These are phyloP conservation scores for Monsonia emarginata DNA, from an alignment of 441 rosid genomes.

Conservation along the genomic window DNA sequence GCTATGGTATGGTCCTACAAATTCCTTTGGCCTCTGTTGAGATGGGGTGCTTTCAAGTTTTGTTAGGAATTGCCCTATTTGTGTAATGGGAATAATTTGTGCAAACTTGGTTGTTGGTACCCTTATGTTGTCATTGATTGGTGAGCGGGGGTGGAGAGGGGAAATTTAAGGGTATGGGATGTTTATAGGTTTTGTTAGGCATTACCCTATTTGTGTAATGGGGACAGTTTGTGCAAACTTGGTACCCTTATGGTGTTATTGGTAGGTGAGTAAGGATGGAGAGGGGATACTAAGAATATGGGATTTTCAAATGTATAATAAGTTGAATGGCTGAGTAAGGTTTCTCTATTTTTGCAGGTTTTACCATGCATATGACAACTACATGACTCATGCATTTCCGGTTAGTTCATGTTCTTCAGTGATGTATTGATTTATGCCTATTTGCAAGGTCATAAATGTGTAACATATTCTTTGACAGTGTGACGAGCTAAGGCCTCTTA, in stretches of 20 bases:
- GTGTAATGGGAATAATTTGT: too few relatives aligned
- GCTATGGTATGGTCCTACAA: too few relatives aligned
- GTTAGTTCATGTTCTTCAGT: slow-evolving; percentile 31
- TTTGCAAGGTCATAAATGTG: background rate
- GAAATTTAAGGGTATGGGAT: too few relatives aligned
- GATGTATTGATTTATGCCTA: slow-evolving; percentile 2
- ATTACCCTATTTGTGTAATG: background rate
- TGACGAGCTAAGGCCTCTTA: slow-evolving; percentile 86
- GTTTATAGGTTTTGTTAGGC: background rate
- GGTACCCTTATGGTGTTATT: too few relatives aligned
- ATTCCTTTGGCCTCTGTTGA: too few relatives aligned
- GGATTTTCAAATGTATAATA: background rate
- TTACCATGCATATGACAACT: slow-evolving; percentile 87
- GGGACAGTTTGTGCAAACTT: background rate
- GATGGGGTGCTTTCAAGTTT: too few relatives aligned
- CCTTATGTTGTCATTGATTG: too few relatives aligned
- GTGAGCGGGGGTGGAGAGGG: too few relatives aligned
- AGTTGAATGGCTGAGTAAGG: background rate
- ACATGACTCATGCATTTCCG: slow-evolving; percentile 82
- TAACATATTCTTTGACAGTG: slow-evolving; percentile 43
- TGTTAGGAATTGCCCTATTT: too few relatives aligned
- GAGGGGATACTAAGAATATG: too few relatives aligned
- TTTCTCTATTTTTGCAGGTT: slow-evolving; percentile 42
- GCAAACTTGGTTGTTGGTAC: too few relatives aligned
- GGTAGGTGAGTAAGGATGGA: background rate